Base-by-base conservation (phyloP, 2,329 filamentous ascomycete genomes). In the Venturia effusa region DNA sequence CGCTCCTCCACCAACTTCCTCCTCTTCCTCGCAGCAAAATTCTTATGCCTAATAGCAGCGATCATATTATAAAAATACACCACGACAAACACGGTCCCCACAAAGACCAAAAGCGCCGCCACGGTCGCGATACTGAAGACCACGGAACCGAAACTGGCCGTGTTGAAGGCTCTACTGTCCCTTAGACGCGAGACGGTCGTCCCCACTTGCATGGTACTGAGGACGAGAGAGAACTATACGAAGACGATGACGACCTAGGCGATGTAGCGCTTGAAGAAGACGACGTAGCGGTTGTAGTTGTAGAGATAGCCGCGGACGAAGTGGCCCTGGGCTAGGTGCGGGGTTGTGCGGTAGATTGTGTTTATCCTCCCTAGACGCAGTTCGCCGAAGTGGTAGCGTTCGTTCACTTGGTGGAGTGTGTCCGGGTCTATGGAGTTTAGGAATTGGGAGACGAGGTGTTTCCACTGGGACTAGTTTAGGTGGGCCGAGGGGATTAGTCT, bases 281-380 rank as follows among this genome's bases (percentile, higher is more conserved):
- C 70, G 4, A 70, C 72, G 62, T 76, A 76, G 64, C 73, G 72
- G 45, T 75, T 75, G 66, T 76, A 75, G 2, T 72, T 72, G 61
- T 75, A 76, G 15, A 76, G 62, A 59, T 76, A 76, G 3, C 74
- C 74, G 22, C 74, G 71, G 0, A 75, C 72, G 45, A 74, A 76
- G 61, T 75, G 70, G 34, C 70, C 72, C 45, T 59, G 62, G 37
- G 70, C 67, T 67, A 69, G 74, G 27, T 72, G 69, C 1, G 62
- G 62, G 2, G n/a, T 61, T 4, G 67, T 70, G 34, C 74, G 70
- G 64, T 75, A 76, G 30, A 72, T 73, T 11, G 68, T 67, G 61
- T 76, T 76, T 61, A 76, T 71, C 15, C 74, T 67, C 0, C 54
- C 39, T 10, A 65, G 43, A n/a, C 64, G 64, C 22, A 65, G 40